Base-by-base conservation (phyloP, 1,284 basidiomycete genomes). In the Meripilus lineatus region DNA sequence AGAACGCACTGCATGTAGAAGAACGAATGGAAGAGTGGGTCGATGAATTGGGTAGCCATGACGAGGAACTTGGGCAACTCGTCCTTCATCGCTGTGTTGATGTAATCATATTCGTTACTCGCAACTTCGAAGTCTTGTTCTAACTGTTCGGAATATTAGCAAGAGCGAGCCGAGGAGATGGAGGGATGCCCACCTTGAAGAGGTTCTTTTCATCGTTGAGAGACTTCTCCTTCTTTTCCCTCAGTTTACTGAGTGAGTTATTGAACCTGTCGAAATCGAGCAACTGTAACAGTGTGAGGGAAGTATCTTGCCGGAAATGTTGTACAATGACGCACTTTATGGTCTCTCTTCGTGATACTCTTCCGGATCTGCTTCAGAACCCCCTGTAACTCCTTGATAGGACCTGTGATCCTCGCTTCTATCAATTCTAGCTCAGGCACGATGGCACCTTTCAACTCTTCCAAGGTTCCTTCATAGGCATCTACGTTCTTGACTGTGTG, bases 41-140 rank as follows among this genome's bases (percentile, higher is more conserved):
- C 89, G 61, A 99, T 90, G 68, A 98, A 97, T 48, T 86, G 79
- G 1, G 89, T 87, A 1, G 88, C 77, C 57, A 97, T 78, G 23
- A 77, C 75, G 71, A 99, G 84, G 72, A 99, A 98, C 15, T 81
- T 78, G 1, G 95, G 94, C 25, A 99, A 74, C 59, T 99, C 96
- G 46, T 80, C 77, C 72, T 99, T 99, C 68, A 98, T 70, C 5
- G 89, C 76, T 50, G 75, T 88, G 68, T 99, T 99, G 71, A 95
- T 93, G 63, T 90, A 91, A 57, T 99, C 96, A 57, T 98, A 99
- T 60, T 99, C 96, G 50, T 87, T 90, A 0, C 90, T 85, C 2
- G 96, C 93, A 42, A 88, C 69, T 64, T 99, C 96, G 58, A 92
- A 97, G 58, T 99, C 95, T 84, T 98, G 94, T 65, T 99, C 96